phyloP scores from a whole-genome alignment of 768 basidiomycete genomes.

The Russula vinacea region DNA sequence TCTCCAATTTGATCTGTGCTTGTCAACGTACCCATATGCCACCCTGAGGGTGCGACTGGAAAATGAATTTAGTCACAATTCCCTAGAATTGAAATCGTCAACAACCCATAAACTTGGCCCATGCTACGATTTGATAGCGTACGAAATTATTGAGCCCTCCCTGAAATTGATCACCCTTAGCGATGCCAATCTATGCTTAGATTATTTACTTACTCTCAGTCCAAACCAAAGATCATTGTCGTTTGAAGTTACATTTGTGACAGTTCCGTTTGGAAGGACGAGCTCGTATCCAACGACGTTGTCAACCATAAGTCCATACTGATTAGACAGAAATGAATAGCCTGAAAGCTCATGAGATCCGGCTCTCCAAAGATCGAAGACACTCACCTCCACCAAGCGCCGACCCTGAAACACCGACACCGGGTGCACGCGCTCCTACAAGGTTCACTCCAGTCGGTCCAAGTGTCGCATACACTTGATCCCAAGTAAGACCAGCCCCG shows the following conservation, averaged over 20 bases:
- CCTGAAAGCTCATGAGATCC: constrained; percentile 29
- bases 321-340: constrained; percentile 36
- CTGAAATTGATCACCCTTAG: not conserved
- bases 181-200: not conserved
- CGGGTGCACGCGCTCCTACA: not conserved
- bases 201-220: constrained; percentile 3
- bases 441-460: constrained; percentile 3
- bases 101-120: not conserved
- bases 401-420: constrained; percentile 1
- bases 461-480: not conserved
- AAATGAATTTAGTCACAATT: constrained; percentile 16
- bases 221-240: constrained; percentile 21
- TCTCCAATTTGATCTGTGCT: no score
- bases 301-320: constrained; percentile 38
- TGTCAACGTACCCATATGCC: constrained; percentile 33
- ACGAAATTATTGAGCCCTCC: constrained; percentile 27
- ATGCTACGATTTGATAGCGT: not conserved
- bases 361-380: not conserved
- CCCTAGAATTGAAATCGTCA: constrained; percentile 10
- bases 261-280: constrained; percentile 34
- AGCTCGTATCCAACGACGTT: constrained; percentile 34
- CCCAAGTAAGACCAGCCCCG: constrained; percentile 4
- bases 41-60: constrained; percentile 28
- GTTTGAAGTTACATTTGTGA: not conserved
- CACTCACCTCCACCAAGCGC: constrained; percentile 26